Conservation (phyloP, 2,329 filamentous ascomycete genomes). For the Colletotrichum echinochloae region DNA sequence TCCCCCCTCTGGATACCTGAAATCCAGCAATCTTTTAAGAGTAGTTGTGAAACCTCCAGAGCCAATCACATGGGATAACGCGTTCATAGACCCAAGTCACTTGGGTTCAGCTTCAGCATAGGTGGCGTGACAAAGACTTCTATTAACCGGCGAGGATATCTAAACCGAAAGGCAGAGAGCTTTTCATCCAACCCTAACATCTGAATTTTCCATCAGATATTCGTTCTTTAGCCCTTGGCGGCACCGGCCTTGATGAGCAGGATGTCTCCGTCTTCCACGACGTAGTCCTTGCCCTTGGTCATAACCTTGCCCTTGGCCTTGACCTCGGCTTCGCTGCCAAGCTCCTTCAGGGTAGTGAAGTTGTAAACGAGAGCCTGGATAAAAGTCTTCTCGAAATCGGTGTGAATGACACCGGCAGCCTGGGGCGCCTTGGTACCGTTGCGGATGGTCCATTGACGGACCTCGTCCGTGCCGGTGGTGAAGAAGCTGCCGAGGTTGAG, state of each 20-base stretch:
- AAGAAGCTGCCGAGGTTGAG: slow-evolving; percentile 96
- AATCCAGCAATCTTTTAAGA: background rate
- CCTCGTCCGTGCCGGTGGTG: slow-evolving; percentile 94
- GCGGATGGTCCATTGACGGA: slow-evolving; percentile 97
- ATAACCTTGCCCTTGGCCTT: slow-evolving; percentile 96
- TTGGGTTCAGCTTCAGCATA: background rate
- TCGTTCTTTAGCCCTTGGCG: slow-evolving; percentile 71
- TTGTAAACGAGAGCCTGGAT: slow-evolving; percentile 98
- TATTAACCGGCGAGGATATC: slow-evolving; percentile 39
- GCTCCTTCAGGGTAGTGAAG: slow-evolving; percentile 82
- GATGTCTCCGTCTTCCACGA: slow-evolving; percentile 85
- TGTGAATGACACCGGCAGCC: slow-evolving; percentile 97
- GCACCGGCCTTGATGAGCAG: slow-evolving; percentile 92
- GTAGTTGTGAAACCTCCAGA: too few species aligned
- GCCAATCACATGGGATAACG: background rate
- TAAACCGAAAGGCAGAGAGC: slow-evolving; percentile 41
- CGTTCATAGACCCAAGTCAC: background rate
- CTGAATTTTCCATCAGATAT: slow-evolving; percentile 40
- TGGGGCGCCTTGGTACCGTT: slow-evolving; percentile 97
- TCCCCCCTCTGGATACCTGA: background rate
- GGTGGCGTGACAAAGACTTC: slow-evolving; percentile 14
- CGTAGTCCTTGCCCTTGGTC: slow-evolving; percentile 99
- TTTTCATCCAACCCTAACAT: slow-evolving; percentile 39
- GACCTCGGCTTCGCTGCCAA: slow-evolving; percentile 87
- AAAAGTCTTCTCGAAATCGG: slow-evolving; percentile 99